Evolutionary conservation across 2,329 filamentous ascomycete genomes (phyloP).

Genomic region (Calonectria leucothoes): DNA sequence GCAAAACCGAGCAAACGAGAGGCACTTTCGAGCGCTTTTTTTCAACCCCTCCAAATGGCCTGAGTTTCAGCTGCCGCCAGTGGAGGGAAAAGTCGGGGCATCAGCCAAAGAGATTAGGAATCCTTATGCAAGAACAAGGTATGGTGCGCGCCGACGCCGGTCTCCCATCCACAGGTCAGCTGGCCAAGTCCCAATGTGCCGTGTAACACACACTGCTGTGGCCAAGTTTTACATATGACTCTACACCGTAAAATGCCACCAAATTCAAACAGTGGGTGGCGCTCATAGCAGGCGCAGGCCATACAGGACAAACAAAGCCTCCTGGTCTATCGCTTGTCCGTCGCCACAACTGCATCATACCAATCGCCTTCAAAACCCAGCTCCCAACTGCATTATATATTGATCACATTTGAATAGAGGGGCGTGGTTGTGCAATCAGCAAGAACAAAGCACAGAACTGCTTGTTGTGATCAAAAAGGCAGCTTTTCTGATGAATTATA

Average conservation of each 20-base stretch:
- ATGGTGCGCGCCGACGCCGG: background rate
- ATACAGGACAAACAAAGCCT: background rate
- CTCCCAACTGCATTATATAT: background rate
- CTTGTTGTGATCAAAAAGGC: too few species aligned
- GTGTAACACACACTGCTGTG: background rate
- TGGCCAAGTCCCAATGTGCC: background rate
- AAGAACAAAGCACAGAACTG: too few species aligned
- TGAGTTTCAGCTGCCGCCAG: conserved; percentile 1
- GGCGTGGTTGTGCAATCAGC: too few species aligned
- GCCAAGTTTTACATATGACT: background rate
- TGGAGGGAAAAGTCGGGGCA: background rate
- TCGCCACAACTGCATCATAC: background rate
- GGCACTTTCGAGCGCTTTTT: conserved; percentile 18
- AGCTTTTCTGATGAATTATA: too few species aligned
- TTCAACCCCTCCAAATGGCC: conserved; percentile 7
- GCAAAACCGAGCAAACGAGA: conserved; percentile 11
- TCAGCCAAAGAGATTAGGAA: background rate
- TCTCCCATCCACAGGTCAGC: background rate
- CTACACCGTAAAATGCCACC: background rate
- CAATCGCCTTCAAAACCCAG: background rate
- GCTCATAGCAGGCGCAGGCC: background rate
- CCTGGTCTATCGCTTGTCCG: background rate
- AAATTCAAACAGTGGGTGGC: background rate
- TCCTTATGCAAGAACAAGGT: background rate
- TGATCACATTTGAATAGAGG: background rate